Conservation (phyloP, 177 flowering plant species). For the Vitis hybrid region DNA sequence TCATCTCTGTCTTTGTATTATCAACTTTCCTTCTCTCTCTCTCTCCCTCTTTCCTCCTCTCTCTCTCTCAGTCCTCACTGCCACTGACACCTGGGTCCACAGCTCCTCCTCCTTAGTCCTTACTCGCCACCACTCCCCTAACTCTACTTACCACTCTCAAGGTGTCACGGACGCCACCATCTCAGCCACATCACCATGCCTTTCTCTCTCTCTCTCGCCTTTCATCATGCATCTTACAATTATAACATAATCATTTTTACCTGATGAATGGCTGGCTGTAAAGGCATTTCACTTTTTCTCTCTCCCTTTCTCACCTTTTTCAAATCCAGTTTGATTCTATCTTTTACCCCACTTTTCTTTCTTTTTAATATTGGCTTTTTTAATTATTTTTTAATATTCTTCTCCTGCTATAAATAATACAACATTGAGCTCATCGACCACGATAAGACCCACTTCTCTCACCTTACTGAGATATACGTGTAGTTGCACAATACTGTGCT, state of each 20-base stretch:
- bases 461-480: too few species aligned
- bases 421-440: background rate
- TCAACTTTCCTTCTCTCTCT: slow-evolving; percentile 10
- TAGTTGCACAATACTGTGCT: background rate
- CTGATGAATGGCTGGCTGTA: slow-evolving; percentile 23
- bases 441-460: background rate
- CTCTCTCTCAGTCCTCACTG: background rate
- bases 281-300: slow-evolving; percentile 25
- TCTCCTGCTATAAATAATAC: background rate
- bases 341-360: background rate
- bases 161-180: slow-evolving; percentile 29
- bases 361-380: background rate
- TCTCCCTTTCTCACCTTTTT: background rate
- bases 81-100: slow-evolving; percentile 19
- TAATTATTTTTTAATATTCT: background rate
- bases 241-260: slow-evolving; percentile 32
- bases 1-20: slow-evolving; percentile 24
- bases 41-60: background rate
- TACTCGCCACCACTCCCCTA: too few species aligned
- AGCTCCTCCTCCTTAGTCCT: background rate
- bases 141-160: slow-evolving; percentile 4
- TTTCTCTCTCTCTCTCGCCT: slow-evolving; percentile 7
- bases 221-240: slow-evolving; percentile 8
- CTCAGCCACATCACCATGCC: background rate
- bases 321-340: background rate